Evolutionary conservation across 768 basidiomycete genomes (phyloP).

Genomic region (Boletellus ananas): DNA sequence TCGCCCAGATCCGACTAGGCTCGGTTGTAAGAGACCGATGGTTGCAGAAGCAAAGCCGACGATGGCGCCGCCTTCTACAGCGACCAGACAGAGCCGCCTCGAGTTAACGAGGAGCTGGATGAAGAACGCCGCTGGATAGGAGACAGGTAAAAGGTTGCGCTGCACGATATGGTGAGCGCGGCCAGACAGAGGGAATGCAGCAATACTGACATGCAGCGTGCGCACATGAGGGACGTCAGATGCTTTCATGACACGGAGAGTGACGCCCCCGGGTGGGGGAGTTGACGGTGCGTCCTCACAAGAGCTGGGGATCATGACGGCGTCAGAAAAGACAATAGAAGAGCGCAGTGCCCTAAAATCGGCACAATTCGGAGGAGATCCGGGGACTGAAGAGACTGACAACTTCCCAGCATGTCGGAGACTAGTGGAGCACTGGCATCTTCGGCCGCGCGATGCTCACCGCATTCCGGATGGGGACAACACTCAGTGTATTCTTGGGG

Average conservation of each 20-base stretch:
- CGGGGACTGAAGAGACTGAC: background rate
- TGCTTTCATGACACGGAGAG: conserved; percentile 26
- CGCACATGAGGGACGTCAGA: conserved; percentile 28
- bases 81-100: conserved; percentile 28
- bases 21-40: conserved; percentile 4
- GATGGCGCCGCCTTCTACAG: conserved; percentile 17
- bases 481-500: background rate
- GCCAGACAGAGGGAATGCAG: conserved; percentile 6
- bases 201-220: conserved; percentile 21
- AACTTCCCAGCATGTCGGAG: too few species aligned
- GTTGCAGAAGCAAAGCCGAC: conserved; percentile 30
- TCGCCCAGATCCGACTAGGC: background rate
- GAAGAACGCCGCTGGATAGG: conserved; percentile 31
- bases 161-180: background rate
- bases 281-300: background rate
- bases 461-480: background rate
- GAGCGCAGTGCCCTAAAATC: background rate
- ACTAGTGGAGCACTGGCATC: background rate
- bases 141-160: conserved; percentile 24
- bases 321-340: too few species aligned
- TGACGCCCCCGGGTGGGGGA: conserved; percentile 8
- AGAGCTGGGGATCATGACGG: conserved; percentile 8
- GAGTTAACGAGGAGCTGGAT: conserved; percentile 30
- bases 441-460: background rate
- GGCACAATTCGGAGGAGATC: conserved; percentile 17